phyloP scores from a whole-genome alignment of 805 yeast genomes.

The Lipomyces anomalus region DNA sequence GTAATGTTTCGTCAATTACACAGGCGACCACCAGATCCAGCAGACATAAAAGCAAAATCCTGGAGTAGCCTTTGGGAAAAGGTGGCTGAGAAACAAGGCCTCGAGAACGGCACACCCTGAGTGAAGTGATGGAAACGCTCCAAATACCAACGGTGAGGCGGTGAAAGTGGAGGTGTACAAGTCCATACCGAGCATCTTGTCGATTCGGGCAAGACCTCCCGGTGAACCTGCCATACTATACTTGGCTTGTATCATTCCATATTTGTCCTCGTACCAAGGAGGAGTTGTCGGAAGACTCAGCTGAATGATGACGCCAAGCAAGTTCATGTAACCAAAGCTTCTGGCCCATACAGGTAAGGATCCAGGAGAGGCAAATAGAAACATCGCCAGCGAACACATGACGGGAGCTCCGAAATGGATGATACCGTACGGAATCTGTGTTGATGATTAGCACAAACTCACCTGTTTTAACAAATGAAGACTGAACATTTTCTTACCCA shows the following conservation, averaged over 20 bases:
- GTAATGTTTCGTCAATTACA: constrained; percentile 96
- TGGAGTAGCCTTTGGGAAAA: constrained; percentile 67
- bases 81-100: constrained; percentile 74
- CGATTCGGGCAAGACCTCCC: constrained; percentile 91
- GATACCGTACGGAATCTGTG: constrained; percentile 92
- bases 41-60: constrained; percentile 70
- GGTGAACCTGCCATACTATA: constrained; percentile 91
- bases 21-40: constrained; percentile 98
- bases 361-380: constrained; percentile 88
- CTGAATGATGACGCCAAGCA: constrained; percentile 79
- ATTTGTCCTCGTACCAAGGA: constrained; percentile 86
- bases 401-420: constrained; percentile 87
- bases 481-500: too few relatives aligned
- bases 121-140: constrained; percentile 81
- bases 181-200: constrained; percentile 66
- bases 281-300: constrained; percentile 89
- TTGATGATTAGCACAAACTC: too few relatives aligned
- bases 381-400: constrained; percentile 69
- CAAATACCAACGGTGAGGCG: constrained; percentile 89
- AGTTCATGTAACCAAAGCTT: constrained; percentile 93
- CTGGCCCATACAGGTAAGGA: constrained; percentile 77
- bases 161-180: constrained; percentile 76
- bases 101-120: constrained; percentile 95
- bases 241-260: constrained; percentile 85
- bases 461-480: too few relatives aligned